Evolutionary conservation across 2,329 filamentous ascomycete species (phyloP).

Genomic region (Xylariaceae sp.): DNA sequence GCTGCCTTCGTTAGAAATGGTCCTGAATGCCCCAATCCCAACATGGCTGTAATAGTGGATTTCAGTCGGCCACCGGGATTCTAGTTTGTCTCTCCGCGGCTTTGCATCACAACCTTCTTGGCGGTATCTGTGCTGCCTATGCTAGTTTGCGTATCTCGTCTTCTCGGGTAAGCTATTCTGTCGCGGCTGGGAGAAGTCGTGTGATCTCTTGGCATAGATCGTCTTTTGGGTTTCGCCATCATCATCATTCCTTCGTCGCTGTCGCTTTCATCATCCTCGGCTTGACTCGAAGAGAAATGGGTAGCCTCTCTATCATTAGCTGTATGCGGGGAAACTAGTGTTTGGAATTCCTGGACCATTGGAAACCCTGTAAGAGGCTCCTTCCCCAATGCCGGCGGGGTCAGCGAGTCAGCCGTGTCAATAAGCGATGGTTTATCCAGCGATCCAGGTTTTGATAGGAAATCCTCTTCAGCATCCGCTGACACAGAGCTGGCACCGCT

Average conservation of each 20-base stretch:
- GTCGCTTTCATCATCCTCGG: slow-evolving; percentile 45
- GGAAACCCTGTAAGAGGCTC: slow-evolving; percentile 45
- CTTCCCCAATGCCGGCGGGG: slow-evolving; percentile 49
- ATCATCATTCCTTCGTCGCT: slow-evolving; percentile 53
- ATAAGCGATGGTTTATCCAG: slow-evolving; percentile 43
- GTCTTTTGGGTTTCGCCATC: slow-evolving; percentile 52
- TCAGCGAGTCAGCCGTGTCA: slow-evolving; percentile 52
- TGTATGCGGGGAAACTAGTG: slow-evolving; percentile 20
- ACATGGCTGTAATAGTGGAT: background rate
- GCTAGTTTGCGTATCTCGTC: slow-evolving; percentile 58
- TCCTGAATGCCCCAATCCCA: too few species aligned
- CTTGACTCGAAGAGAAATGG: slow-evolving; percentile 20
- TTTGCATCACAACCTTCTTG: slow-evolving; percentile 48
- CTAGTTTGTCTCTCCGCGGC: slow-evolving; percentile 22
- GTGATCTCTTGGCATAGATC: slow-evolving; percentile 29
- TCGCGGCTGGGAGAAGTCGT: slow-evolving; percentile 29
- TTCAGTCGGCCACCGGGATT: background rate
- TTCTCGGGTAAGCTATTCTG: slow-evolving; percentile 36
- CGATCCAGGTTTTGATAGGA: slow-evolving; percentile 47
- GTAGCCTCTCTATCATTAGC: slow-evolving; percentile 17
- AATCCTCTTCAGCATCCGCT: slow-evolving; percentile 58
- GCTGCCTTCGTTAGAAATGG: background rate
- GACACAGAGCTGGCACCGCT: slow-evolving; percentile 63
- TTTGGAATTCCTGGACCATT: slow-evolving; percentile 35
- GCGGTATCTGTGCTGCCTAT: slow-evolving; percentile 61